These are phyloP conservation scores for Saturnispora mendoncae DNA, from an alignment of 805 yeast species.

Conservation along the genomic window DNA sequence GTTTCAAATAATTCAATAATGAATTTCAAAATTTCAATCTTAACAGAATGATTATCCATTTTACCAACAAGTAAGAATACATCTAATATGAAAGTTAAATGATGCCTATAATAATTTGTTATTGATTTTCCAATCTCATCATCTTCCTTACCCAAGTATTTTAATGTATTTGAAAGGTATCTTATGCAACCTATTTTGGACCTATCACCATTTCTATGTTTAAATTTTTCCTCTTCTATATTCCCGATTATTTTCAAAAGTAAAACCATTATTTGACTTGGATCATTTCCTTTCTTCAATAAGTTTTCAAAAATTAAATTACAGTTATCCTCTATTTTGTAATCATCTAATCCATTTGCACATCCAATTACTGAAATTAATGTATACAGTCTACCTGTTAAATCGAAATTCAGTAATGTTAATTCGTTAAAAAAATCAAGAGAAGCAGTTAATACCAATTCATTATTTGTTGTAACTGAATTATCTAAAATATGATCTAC, in stretches of 20 bases:
- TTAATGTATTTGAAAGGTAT: constrained; percentile 13
- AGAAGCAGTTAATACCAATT: constrained; percentile 2
- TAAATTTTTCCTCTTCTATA: constrained; percentile 4
- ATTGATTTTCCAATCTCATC: constrained; percentile 13
- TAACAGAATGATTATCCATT: constrained; percentile 7
- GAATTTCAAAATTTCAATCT: constrained; percentile 15
- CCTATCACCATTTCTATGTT: constrained; percentile 10
- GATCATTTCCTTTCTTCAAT: constrained; percentile 11
- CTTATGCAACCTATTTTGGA: constrained; percentile 18
- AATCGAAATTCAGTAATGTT: not conserved
- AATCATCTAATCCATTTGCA: constrained; percentile 10
- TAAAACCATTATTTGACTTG: constrained; percentile 12
- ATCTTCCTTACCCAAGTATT: constrained; percentile 10
- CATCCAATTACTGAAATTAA: constrained; percentile 12
- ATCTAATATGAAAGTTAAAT: constrained; percentile 14
- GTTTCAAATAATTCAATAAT: constrained; percentile 12
- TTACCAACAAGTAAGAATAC: constrained; percentile 13
- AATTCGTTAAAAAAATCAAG: constrained; percentile 6
- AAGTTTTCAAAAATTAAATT: constrained; percentile 10
- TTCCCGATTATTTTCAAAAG: constrained; percentile 18
- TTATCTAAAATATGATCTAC: not conserved
- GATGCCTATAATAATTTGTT: constrained; percentile 14
- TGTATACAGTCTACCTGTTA: constrained; percentile 4
- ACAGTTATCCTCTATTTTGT: constrained; percentile 7
- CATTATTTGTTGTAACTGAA: constrained; percentile 4